These are phyloP conservation scores for Friedmanniomyces simplex DNA, from an alignment of 495 filamentous ascomycete genomes.

Conservation along the genomic window DNA sequence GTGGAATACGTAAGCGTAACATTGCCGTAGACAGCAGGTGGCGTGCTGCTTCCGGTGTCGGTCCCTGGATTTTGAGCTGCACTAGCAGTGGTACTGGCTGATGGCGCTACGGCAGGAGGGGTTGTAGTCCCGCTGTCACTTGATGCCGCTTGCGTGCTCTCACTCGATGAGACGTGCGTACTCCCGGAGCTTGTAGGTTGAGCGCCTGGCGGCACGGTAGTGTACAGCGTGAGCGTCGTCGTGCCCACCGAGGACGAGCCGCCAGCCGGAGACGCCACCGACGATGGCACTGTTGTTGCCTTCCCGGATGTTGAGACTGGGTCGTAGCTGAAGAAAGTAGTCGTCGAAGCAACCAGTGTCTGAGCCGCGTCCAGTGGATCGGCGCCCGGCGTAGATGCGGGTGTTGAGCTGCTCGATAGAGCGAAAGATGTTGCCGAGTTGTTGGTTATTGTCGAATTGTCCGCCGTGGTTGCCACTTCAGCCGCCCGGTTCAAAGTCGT, in stretches of 20 bases:
- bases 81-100: neutral
- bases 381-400: neutral
- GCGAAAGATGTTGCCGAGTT: neutral
- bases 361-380: neutral
- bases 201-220: neutral
- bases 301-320: neutral
- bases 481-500: neutral
- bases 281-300: neutral
- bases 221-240: conserved; percentile 9
- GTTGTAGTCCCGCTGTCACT: neutral
- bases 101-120: neutral
- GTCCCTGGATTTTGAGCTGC: neutral
- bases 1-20: neutral
- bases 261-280: neutral
- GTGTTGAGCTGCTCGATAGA: neutral
- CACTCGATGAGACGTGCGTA: neutral
- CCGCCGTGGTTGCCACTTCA: neutral
- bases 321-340: conserved; percentile 9
- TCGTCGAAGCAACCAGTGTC: neutral
- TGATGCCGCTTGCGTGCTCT: neutral
- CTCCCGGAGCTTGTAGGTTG: neutral
- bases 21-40: neutral
- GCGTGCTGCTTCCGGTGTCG: neutral
- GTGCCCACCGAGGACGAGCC: neutral
- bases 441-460: neutral